Evolutionary conservation across 2,329 filamentous ascomycete genomes (phyloP), one percentile per base, ranked within the genome.

Genomic region (Curvularia sp.): DNA sequence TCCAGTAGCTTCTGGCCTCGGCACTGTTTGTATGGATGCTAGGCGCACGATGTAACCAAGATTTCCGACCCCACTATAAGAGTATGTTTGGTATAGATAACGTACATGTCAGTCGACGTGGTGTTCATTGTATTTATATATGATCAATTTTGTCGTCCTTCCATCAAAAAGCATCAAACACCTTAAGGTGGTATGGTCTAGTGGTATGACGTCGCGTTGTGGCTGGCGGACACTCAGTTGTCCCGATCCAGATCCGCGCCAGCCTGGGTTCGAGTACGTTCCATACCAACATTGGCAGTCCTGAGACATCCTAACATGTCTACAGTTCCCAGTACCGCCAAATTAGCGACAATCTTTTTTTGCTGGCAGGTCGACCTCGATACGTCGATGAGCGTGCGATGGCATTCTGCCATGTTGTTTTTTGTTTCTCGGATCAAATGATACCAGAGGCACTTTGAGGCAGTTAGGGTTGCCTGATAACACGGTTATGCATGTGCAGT

Each of bases 171-270:
- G 23, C 21, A 43, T 43, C 41, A 43, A 54, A 38, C 49, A 55
- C 49, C 56, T 38, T 41, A 59, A n/a, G 60, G 64, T 66, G 66
- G 63, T 69, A 64, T 69, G 65, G 66, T 68, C 67, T 70, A 70
- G 67, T 66, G 67, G 67, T 70, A 70, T 70, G 67, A 70, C 67
- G 67, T 70, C 67, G 67, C 67, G 67, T 70, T 70, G 67, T 70
- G 67, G 67, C 63, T 69, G 65, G 67, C 67, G 64, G 63, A 53
- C 53, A 66, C 56, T 1, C 15, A 30, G 32, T 57, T 57, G 45
- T 63, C 64, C 57, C 39, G 61, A 65, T 63, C 60, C 56, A 59
- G 63, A 68, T 69, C 67, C 67, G 67, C 67, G 67, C 67, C 66
- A 70, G 67, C 67, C 67, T 68, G 67, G 67, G 67, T 68, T 70